Evolutionary conservation across 208 protist species (phyloP).

Genomic region (Crithidia fasciculata): DNA sequence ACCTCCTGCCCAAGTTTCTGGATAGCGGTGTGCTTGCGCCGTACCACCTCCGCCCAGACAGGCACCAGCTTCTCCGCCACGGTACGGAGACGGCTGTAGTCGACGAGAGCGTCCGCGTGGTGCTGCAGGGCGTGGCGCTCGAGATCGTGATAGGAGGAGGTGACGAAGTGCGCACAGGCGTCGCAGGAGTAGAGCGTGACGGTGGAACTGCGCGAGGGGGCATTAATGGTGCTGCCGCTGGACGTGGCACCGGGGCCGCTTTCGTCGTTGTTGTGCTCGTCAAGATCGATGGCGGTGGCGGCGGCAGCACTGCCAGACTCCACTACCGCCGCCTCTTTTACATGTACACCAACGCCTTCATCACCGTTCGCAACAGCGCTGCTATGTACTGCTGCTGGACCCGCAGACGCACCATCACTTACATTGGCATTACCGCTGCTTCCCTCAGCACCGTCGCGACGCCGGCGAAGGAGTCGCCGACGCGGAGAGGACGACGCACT

Average conservation of each 20-base stretch:
- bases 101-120: constrained; percentile 52
- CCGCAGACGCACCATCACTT: too few species aligned
- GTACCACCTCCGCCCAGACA: constrained; percentile 49
- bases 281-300: not conserved
- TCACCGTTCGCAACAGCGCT: too few species aligned
- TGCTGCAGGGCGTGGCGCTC: constrained; percentile 60
- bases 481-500: too few species aligned
- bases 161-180: constrained; percentile 58
- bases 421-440: too few species aligned
- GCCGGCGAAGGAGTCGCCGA: too few species aligned
- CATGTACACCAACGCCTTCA: too few species aligned
- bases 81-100: constrained; percentile 57
- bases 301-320: not conserved
- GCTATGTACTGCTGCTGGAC: too few species aligned
- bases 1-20: constrained; percentile 57
- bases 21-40: constrained; percentile 39
- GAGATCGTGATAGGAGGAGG: constrained; percentile 53
- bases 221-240: too few species aligned
- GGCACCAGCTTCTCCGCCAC: constrained; percentile 53
- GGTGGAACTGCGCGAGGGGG: not conserved
- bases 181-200: constrained; percentile 73
- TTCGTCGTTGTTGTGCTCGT: constrained; percentile 11
- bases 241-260: not conserved
- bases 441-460: too few species aligned
- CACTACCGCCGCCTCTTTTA: not conserved